These are phyloP conservation scores for Moesziomyces sp. DNA, from an alignment of 1,284 basidiomycete genomes.

Conservation along the genomic window DNA sequence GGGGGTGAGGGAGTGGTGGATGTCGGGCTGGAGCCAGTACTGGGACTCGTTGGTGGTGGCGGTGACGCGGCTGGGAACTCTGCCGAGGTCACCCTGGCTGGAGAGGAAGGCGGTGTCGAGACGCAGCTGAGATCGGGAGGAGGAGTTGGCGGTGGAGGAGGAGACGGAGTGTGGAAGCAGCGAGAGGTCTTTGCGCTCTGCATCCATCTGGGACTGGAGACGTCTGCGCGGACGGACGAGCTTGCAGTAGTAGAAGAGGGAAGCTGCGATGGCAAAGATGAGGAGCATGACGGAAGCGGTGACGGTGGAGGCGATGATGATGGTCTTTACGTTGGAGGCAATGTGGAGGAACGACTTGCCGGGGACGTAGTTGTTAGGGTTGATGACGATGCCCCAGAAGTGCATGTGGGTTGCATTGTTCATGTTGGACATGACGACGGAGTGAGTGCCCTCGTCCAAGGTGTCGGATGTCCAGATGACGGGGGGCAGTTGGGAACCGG, in stretches of 20 bases:
- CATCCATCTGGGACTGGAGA: slow-evolving; percentile 10
- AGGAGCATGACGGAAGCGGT: slow-evolving; percentile 31
- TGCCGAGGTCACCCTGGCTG: slow-evolving; percentile 30
- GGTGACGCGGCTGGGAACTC: slow-evolving; percentile 35
- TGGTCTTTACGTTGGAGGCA: slow-evolving; percentile 21
- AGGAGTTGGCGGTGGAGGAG: slow-evolving; percentile 2
- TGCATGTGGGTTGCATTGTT: slow-evolving; percentile 28
- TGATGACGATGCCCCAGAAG: slow-evolving; percentile 46
- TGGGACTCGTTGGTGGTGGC: slow-evolving; percentile 38
- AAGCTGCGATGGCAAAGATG: slow-evolving; percentile 30
- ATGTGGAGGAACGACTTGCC: slow-evolving; percentile 27
- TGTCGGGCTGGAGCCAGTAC: slow-evolving; percentile 33
- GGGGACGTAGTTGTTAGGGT: slow-evolving; percentile 38
- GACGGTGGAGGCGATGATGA: slow-evolving; percentile 37
- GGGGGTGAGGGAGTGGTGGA: not conserved
- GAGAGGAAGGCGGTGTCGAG: slow-evolving; percentile 33
- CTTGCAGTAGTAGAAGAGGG: slow-evolving; percentile 39
- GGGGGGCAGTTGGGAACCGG: slow-evolving; percentile 21
- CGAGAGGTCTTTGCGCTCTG: slow-evolving; percentile 20
- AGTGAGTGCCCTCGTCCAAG: slow-evolving; percentile 25
- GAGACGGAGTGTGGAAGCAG: slow-evolving; percentile 7
- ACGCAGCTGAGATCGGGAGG: slow-evolving; percentile 15
- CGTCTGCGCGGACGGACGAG: slow-evolving; percentile 20
- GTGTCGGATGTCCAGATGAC: slow-evolving; percentile 39
- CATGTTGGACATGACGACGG: slow-evolving; percentile 38